Evolutionary conservation across 805 yeast species (phyloP).

Genomic region (Candida endomychidarum): DNA sequence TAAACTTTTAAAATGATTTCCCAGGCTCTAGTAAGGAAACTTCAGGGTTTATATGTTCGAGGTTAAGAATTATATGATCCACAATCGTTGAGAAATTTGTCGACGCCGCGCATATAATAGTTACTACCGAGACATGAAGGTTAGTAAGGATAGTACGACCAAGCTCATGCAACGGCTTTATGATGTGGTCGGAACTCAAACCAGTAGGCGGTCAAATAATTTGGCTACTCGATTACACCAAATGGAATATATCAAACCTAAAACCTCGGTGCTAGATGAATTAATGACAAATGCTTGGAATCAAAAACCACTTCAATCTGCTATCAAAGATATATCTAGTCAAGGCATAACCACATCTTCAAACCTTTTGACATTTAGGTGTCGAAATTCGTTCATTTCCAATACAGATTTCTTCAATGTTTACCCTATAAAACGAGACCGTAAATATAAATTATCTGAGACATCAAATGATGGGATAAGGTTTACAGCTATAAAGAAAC

Average conservation of each 20-base stretch:
- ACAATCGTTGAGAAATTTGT: slow-evolving; percentile 6
- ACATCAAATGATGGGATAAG: slow-evolving; percentile 19
- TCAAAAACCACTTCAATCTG: slow-evolving; percentile 27
- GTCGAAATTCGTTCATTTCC: slow-evolving; percentile 37
- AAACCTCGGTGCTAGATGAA: slow-evolving; percentile 10
- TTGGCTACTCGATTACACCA: neutral
- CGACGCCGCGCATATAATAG: slow-evolving; percentile 6
- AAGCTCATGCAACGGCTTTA: slow-evolving; percentile 1
- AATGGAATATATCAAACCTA: neutral
- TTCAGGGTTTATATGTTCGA: neutral
- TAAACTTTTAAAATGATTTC: too few relatives aligned
- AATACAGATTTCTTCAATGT: slow-evolving; percentile 40
- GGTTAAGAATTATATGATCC: slow-evolving; percentile 2
- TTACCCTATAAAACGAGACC: slow-evolving; percentile 34
- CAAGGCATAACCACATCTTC: slow-evolving; percentile 12
- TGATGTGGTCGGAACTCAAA: slow-evolving; percentile 3
- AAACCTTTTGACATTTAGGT: slow-evolving; percentile 38
- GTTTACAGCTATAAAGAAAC: slow-evolving; percentile 47
- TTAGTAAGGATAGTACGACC: slow-evolving; percentile 2
- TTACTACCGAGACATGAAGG: neutral
- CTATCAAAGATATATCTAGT: slow-evolving; percentile 23
- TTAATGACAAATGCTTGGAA: slow-evolving; percentile 32
- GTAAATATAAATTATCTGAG: slow-evolving; percentile 24
- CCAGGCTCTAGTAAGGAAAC: neutral
- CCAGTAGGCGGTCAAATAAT: neutral